Conservation (phyloP, 495 filamentous ascomycete genomes). For the Lepidopterella palustris region DNA sequence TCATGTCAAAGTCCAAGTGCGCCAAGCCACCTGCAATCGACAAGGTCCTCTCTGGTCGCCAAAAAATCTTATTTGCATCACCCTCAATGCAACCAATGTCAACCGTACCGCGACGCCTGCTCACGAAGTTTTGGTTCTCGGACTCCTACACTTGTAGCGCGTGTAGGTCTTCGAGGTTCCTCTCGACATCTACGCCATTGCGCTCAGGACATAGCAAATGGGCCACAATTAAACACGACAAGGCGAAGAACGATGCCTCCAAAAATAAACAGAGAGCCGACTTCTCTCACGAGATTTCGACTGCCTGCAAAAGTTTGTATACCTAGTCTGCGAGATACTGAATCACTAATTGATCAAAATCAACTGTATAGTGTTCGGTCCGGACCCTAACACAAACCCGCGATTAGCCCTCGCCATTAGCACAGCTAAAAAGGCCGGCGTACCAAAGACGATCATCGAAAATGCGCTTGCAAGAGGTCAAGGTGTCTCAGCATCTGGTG, state of each 20-base stretch:
- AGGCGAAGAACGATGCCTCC: conserved; percentile 65
- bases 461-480: conserved; percentile 79
- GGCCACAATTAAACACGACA: conserved; percentile 94
- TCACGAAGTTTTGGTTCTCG: background rate
- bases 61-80: background rate
- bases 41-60: background rate
- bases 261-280: conserved; percentile 45
- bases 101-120: background rate
- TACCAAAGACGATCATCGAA: conserved; percentile 80
- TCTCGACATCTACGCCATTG: conserved; percentile 41
- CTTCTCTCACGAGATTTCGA: conserved; percentile 47
- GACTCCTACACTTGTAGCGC: conserved; percentile 12
- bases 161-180: conserved; percentile 40
- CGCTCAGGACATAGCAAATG: conserved; percentile 80
- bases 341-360: background rate
- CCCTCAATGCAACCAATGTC: conserved; percentile 4
- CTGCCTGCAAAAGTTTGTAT: conserved; percentile 50
- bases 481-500: conserved; percentile 65
- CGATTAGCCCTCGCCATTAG: conserved; percentile 64
- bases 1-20: background rate
- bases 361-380: conserved; percentile 49
- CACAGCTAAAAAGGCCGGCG: conserved; percentile 75
- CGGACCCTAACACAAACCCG: conserved; percentile 65
- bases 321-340: background rate
- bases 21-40: background rate